Evolutionary conservation across 305 asterid genomes (phyloP).

Genomic region (Stenogyne calaminthoides): DNA sequence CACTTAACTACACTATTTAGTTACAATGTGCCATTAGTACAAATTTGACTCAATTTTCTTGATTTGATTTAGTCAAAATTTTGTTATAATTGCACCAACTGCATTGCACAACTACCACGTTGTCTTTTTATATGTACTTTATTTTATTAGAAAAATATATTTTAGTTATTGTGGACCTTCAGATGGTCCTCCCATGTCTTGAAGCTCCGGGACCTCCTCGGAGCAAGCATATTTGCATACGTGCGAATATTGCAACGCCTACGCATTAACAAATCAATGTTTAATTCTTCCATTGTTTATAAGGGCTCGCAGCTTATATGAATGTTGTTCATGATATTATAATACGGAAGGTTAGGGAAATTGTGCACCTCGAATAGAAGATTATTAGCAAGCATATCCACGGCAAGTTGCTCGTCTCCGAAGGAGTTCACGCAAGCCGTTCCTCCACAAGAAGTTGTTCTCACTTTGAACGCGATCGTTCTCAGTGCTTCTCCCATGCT

Average conservation of each 20-base stretch:
- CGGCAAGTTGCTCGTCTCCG: slow-evolving; percentile 91
- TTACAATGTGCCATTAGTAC: too few relatives aligned
- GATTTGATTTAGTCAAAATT: too few relatives aligned
- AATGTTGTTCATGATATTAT: not conserved
- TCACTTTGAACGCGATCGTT: slow-evolving; percentile 81
- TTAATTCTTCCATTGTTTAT: too few relatives aligned
- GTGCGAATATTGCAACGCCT: slow-evolving; percentile 83
- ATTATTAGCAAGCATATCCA: slow-evolving; percentile 80
- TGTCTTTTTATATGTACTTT: not conserved
- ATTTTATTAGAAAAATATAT: not conserved
- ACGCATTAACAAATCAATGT: not conserved
- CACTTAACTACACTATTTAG: too few relatives aligned
- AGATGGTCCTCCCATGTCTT: slow-evolving; percentile 81
- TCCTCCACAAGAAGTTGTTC: slow-evolving; percentile 92
- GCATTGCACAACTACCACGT: too few relatives aligned
- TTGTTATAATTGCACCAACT: too few relatives aligned
- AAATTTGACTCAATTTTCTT: too few relatives aligned
- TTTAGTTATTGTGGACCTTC: slow-evolving; percentile 46
- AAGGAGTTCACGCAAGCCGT: slow-evolving; percentile 88
- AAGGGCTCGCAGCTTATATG: too few relatives aligned
- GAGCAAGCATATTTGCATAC: slow-evolving; percentile 87
- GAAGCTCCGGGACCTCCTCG: slow-evolving; percentile 86
- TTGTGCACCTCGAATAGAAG: slow-evolving; percentile 71
- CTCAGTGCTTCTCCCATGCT: slow-evolving; percentile 88
- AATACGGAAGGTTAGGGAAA: too few relatives aligned